Evolutionary conservation across 2,329 filamentous ascomycete species (phyloP), one percentile per base, ranked within the genome.

Genomic region (Parascedosporium putredinis): DNA sequence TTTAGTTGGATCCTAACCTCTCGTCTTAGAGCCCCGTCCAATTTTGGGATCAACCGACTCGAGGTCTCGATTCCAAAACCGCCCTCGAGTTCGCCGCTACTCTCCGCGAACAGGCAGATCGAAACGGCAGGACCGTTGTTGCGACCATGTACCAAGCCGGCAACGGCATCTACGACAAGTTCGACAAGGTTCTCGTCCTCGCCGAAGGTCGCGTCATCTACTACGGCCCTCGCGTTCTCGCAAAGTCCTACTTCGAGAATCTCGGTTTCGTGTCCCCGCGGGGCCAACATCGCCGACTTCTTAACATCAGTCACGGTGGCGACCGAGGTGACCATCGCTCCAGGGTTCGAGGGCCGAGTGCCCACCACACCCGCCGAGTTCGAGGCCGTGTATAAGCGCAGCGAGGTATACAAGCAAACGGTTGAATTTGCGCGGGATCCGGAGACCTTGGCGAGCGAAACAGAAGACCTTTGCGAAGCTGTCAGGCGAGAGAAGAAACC

Each of bases 151-250:
- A 88, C 62, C 81, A 86, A 59, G 81, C 82, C 0, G 77, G 79
- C 4, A 80, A 86, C 51, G 76, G 72, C 2, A 77, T 85, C 24
- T 84, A 80, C 57, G 68, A 80, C 2, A 69, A 84, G 2, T 85
- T 86, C 66, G 85, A 88, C 62, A 88, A 88, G 63, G 83, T 88
- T 0, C 64, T 87, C 42, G 75, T 89, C n/a, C 84, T 89, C 45
- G 82, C 87, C 53, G 69, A 76, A 50, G 81, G 83, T 1, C 74
- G 76, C 4, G 79, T 82, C 65, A 76, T 86, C 49, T 87, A 78
- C 65, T 79, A 80, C 59, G 83, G 83, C 0, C 78, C 75, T 2
- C 72, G 75, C 3, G 66, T 68, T n/a, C 70, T 77, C 42, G 83
- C 84, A 3, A 75, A 72, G 50, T 68, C 76, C 51, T 87, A 85